Percentiles rank a stretch among this genome's conserved stretches.
Evolutionary conservation across 1,284 basidiomycete species (phyloP).

Genomic region (Austroboletus niveus): DNA sequence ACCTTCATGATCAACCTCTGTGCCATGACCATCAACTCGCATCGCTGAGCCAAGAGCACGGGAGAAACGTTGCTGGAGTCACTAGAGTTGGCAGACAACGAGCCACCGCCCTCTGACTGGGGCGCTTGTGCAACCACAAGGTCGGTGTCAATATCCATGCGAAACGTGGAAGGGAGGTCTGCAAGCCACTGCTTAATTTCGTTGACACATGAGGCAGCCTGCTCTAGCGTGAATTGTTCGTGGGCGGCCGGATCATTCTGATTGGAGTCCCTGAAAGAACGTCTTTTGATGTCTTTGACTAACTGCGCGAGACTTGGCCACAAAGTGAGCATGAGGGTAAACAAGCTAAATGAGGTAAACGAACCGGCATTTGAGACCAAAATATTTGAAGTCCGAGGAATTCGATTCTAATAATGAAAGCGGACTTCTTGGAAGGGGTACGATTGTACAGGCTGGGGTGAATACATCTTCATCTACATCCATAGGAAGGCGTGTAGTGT

Average conservation of each 20-base stretch:
- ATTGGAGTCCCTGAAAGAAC: constrained; percentile 39
- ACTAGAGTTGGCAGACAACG: constrained; percentile 8
- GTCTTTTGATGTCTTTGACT: constrained; percentile 49
- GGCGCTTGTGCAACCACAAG: constrained; percentile 15
- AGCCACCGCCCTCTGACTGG: constrained; percentile 7
- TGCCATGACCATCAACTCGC: constrained; percentile 57
- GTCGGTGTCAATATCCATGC: constrained; percentile 36
- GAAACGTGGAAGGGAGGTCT: constrained; percentile 47
- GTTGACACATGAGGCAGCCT: constrained; percentile 52
- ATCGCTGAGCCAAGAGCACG: constrained; percentile 47
- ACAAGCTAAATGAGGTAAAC: constrained; percentile 12
- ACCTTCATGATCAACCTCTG: constrained; percentile 60
- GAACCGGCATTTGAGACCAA: constrained; percentile 48
- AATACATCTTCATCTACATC: constrained; percentile 55
- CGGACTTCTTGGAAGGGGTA: constrained; percentile 38
- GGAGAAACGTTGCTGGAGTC: constrained; percentile 28
- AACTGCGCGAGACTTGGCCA: constrained; percentile 42
- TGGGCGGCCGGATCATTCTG: constrained; percentile 31
- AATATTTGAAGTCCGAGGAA: constrained; percentile 38
- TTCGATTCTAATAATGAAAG: constrained; percentile 29
- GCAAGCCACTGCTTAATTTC: constrained; percentile 55
- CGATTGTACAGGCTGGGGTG: constrained; percentile 41
- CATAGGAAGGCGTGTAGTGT: constrained; percentile 33
- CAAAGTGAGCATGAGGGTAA: constrained; percentile 7
- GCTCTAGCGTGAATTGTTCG: constrained; percentile 49